Conservation (phyloP, 805 yeast genomes). For the Schizosaccharomyces lindneri region DNA sequence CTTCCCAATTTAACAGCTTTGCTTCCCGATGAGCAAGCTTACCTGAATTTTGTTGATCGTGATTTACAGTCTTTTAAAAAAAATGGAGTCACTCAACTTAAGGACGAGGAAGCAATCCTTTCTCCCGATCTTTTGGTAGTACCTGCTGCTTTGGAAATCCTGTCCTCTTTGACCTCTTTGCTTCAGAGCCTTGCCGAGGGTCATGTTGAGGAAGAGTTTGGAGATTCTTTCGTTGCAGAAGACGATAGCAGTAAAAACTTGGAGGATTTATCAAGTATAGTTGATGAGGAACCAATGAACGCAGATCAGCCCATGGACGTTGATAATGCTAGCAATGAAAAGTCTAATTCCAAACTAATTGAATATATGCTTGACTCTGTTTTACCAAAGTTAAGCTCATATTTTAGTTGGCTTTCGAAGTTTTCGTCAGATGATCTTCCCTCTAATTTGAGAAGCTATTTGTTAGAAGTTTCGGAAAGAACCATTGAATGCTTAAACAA, state of each 20-base stretch:
- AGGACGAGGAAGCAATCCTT: neutral
- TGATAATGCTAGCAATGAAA: no score
- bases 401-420: neutral
- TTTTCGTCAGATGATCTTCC: neutral
- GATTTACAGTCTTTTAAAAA: neutral
- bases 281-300: slow-evolving; percentile 1
- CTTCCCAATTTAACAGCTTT: neutral
- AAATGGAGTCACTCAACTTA: neutral
- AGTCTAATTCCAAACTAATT: neutral
- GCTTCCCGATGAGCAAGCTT: neutral
- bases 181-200: slow-evolving; percentile 3
- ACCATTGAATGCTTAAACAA: neutral
- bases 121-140: slow-evolving; percentile 15
- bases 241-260: slow-evolving; percentile 2
- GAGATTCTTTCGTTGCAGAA: slow-evolving; percentile 4
- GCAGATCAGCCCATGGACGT: neutral
- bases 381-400: neutral
- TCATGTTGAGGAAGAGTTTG: slow-evolving; percentile 7
- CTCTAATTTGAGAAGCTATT: neutral
- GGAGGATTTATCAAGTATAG: neutral
- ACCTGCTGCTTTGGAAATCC: slow-evolving; percentile 48
- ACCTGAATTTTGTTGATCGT: neutral
- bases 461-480: neutral
- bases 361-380: neutral
- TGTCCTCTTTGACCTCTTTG: slow-evolving; percentile 33